Conservation (phyloP, 331 rosid species). For the Spiraea crenata region DNA sequence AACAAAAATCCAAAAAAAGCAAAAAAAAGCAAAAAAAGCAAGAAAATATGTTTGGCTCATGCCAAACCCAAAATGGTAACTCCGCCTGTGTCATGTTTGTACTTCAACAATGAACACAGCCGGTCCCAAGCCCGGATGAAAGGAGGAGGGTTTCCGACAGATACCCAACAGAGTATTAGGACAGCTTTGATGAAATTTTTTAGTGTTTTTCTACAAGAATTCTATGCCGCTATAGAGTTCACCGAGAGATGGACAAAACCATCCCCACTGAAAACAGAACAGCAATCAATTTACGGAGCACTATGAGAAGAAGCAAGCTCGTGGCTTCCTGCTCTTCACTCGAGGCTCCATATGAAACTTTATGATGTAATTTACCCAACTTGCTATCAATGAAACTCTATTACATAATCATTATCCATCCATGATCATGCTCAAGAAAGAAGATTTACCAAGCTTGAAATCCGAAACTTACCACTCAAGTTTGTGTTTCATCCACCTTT, state of each 20-base stretch:
- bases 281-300: conserved; percentile 52
- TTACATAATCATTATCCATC: no score
- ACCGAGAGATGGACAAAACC: background rate
- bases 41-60: background rate
- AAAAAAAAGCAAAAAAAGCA: background rate
- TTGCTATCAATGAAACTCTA: background rate
- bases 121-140: conserved; percentile 21
- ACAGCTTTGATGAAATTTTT: background rate
- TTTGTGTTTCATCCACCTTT: no score
- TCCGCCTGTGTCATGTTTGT: conserved; percentile 19
- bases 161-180: background rate
- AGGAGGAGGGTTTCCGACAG: background rate
- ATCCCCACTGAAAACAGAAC: background rate
- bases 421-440: no score
- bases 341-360: conserved; percentile 41
- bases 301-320: conserved; percentile 58
- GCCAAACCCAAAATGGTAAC: background rate
- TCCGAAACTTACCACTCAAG: no score
- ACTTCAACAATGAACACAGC: conserved; percentile 15
- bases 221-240: background rate
- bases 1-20: background rate
- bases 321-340: conserved; percentile 54
- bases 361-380: no score
- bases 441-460: no score
- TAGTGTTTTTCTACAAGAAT: background rate